A percentile compares a stretch with the other conserved stretches of the same genome.
These are phyloP conservation scores for Penicillium palitans DNA, from an alignment of 2,329 filamentous ascomycete genomes.

Conservation along the genomic window DNA sequence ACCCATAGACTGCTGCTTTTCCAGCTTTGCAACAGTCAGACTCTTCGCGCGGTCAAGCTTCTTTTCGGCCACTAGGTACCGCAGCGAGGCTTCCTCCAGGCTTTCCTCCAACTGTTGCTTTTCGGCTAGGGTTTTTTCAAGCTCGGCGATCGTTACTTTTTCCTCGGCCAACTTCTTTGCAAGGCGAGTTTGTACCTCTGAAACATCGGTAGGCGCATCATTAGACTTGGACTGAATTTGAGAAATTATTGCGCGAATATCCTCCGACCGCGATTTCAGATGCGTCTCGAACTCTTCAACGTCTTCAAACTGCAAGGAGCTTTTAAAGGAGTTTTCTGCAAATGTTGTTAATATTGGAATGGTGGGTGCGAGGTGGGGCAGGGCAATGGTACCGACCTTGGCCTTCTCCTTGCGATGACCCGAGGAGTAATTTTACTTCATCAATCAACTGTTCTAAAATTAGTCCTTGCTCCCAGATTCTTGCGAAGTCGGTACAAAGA, in stretches of 20 bases:
- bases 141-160: constrained; percentile 74
- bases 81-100: constrained; percentile 80
- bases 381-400: constrained; percentile 29
- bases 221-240: constrained; percentile 58
- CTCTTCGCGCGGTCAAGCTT: constrained; percentile 89
- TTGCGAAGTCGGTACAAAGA: not conserved
- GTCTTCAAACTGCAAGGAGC: constrained; percentile 57
- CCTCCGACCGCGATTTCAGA: constrained; percentile 70
- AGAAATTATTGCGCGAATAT: constrained; percentile 73
- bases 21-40: constrained; percentile 83
- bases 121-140: constrained; percentile 73
- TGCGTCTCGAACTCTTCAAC: constrained; percentile 71
- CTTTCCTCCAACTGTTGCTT: constrained; percentile 84
- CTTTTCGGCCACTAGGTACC: constrained; percentile 95
- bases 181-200: constrained; percentile 72
- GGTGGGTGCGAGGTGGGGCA: not conserved
- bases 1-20: constrained; percentile 80
- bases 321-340: constrained; percentile 46
- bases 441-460: constrained; percentile 43
- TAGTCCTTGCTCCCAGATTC: constrained; percentile 10
- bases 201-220: constrained; percentile 63
- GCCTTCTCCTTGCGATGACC: constrained; percentile 28
- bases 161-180: constrained; percentile 74
- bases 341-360: constrained; percentile 8
- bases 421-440: constrained; percentile 47